Evolutionary conservation across 805 yeast genomes (phyloP).

Genomic region (Candida nanaspora): DNA sequence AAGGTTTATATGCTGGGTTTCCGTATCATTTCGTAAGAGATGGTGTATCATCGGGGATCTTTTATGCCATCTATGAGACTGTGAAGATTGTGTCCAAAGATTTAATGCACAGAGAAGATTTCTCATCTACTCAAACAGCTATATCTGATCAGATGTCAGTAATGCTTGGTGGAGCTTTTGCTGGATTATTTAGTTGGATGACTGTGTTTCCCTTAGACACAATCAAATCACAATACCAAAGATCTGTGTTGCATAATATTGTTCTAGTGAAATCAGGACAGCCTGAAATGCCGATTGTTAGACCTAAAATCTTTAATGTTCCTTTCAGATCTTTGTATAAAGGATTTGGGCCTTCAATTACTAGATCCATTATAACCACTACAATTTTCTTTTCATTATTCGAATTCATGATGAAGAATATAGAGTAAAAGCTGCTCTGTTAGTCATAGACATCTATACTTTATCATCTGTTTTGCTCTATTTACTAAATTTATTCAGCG

Average conservation of each 20-base stretch:
- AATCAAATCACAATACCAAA: slow-evolving; percentile 65
- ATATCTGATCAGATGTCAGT: background rate
- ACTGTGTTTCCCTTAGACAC: slow-evolving; percentile 78
- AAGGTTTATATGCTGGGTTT: slow-evolving; percentile 69
- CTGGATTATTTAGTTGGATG: slow-evolving; percentile 73
- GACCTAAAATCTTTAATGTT: slow-evolving; percentile 27
- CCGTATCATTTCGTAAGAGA: slow-evolving; percentile 64
- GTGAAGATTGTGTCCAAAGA: slow-evolving; percentile 44
- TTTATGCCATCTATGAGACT: slow-evolving; percentile 71
- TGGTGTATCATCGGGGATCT: slow-evolving; percentile 61
- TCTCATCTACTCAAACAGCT: background rate
- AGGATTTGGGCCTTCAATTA: slow-evolving; percentile 69
- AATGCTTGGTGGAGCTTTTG: slow-evolving; percentile 61
- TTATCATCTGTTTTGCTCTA: too few relatives aligned
- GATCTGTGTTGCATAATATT: slow-evolving; percentile 66
- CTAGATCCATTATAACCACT: slow-evolving; percentile 66
- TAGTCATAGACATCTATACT: too few relatives aligned
- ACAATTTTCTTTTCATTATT: slow-evolving; percentile 68
- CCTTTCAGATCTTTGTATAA: slow-evolving; percentile 54
- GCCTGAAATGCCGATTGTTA: slow-evolving; percentile 29
- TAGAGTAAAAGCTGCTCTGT: slow-evolving; percentile 24
- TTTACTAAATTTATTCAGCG: too few relatives aligned
- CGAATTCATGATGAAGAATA: slow-evolving; percentile 58
- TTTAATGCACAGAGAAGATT: background rate
- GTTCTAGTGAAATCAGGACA: slow-evolving; percentile 43